Base-by-base conservation (phyloP, 257 asterid genomes). In the Agastache rugosa region DNA sequence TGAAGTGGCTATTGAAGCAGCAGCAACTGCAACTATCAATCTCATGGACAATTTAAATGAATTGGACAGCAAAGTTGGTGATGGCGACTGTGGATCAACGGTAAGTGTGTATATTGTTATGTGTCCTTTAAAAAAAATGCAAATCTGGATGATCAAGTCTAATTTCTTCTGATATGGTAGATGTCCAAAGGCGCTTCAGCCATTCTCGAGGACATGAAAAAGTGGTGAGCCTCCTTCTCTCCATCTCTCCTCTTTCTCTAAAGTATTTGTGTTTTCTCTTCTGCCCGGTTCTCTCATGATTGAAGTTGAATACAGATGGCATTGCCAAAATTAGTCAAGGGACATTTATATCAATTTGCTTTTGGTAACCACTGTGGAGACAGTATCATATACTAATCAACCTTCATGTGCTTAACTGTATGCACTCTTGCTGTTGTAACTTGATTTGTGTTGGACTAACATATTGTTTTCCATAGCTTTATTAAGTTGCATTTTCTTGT, bases 21-120 rank as follows among this genome's bases (percentile, higher is more conserved):
- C 97, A 68, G 93, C 92, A 60, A 82, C 79, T 64, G 91, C 89
- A 47, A 77, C 92, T 80, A 67, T 90, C 80, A 69, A 85, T 79
- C 85, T 92, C 69, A 86, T 48, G 80, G 98, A 87, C 82, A 72
- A 70, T 74, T 85, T 95, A 83, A 95, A 95, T 83, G 98, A 92
- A 72, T 95, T 91, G 97, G 99, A 95, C 77, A 82, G 93, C 81
- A 92, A 82, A 89, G 99, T 90, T 73, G 99, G 99, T 69, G 99
- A 95, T 83, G 99, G 99, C 71, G 99, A 95, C 77, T 92, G 99
- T 76, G 99, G 99, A 53, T 89, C 99, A 80, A 95, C 99, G 3
- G 99, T 95, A 83, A 79, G 97, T 86, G 58, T 67, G 75, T 39
- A 11, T 37, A 56, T 42, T 61, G 53, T 37, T 76, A 64, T 74